A percentile compares a stretch with the other conserved stretches of the same genome.
Evolutionary conservation across 2,329 filamentous ascomycete genomes (phyloP).

Genomic region (Neobulgaria alba): DNA sequence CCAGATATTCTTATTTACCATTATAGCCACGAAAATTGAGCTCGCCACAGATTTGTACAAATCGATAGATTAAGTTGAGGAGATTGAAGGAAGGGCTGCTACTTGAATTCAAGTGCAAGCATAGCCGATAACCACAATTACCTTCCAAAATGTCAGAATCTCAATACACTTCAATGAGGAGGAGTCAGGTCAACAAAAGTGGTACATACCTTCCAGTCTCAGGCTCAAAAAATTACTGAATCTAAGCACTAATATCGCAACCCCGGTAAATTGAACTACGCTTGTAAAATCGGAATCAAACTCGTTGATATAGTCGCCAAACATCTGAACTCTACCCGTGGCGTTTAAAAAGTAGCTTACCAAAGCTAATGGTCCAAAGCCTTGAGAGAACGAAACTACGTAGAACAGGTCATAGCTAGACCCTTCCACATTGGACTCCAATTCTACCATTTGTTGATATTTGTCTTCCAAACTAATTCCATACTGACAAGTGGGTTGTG

Average conservation of each 20-base stretch:
- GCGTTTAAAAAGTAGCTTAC: constrained; percentile 14
- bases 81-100: constrained; percentile 49
- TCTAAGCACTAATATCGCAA: constrained; percentile 39
- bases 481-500: constrained; percentile 37
- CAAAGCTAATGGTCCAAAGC: constrained; percentile 35
- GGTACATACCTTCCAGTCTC: constrained; percentile 42
- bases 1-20: constrained; percentile 57
- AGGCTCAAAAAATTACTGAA: constrained; percentile 44
- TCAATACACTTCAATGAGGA: no score
- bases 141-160: constrained; percentile 9
- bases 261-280: constrained; percentile 41
- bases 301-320: constrained; percentile 45
- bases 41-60: constrained; percentile 55
- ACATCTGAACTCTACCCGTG: constrained; percentile 39
- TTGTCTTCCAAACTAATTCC: no score
- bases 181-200: no score
- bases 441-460: no score
- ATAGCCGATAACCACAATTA: constrained; percentile 48
- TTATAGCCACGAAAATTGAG: constrained; percentile 50
- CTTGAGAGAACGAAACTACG: constrained; percentile 35
- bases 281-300: constrained; percentile 44
- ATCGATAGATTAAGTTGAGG: constrained; percentile 49
- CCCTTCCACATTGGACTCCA: constrained; percentile 41
- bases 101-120: constrained; percentile 49
- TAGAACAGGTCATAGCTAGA: constrained; percentile 27